A percentile compares a stretch with the other conserved stretches of the same genome.
phyloP scores from a whole-genome alignment of 2,329 filamentous ascomycete genomes.

The Xylaria arbuscula region DNA sequence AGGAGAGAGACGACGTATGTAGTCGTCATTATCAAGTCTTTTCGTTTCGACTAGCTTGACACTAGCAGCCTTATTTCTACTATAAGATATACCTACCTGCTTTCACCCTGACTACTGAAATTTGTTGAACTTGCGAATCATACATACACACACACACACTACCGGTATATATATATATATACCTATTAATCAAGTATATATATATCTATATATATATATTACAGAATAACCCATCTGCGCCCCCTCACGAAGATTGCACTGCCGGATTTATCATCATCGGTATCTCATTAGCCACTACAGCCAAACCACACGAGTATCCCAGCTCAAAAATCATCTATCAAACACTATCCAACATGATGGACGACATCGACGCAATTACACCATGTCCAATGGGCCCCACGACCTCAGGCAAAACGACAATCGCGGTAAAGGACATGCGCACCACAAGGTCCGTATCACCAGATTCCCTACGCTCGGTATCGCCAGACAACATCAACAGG shows the following conservation, averaged over 20 bases:
- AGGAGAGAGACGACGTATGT: background rate
- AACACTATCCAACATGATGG: conserved; percentile 29
- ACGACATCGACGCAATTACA: conserved; percentile 52
- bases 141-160: too few species aligned
- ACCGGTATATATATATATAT: too few species aligned
- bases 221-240: background rate
- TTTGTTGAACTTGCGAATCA: too few species aligned
- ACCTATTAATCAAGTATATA: background rate
- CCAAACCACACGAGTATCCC: background rate
- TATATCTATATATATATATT: background rate
- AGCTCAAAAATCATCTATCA: background rate
- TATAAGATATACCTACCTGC: background rate
- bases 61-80: background rate
- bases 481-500: conserved; percentile 35
- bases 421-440: conserved; percentile 35
- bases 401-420: conserved; percentile 9
- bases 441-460: conserved; percentile 44
- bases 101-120: background rate
- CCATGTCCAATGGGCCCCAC: conserved; percentile 45
- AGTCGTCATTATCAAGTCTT: conserved; percentile 12
- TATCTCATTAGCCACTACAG: background rate
- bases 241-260: background rate
- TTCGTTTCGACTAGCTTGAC: background rate
- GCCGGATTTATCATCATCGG: background rate
- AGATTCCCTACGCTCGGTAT: conserved; percentile 38